A percentile compares a stretch with the other conserved stretches of the same genome.
These are phyloP conservation scores for Luffa aegyptiaca DNA, from an alignment of 306 rosid genomes.

Conservation along the genomic window DNA sequence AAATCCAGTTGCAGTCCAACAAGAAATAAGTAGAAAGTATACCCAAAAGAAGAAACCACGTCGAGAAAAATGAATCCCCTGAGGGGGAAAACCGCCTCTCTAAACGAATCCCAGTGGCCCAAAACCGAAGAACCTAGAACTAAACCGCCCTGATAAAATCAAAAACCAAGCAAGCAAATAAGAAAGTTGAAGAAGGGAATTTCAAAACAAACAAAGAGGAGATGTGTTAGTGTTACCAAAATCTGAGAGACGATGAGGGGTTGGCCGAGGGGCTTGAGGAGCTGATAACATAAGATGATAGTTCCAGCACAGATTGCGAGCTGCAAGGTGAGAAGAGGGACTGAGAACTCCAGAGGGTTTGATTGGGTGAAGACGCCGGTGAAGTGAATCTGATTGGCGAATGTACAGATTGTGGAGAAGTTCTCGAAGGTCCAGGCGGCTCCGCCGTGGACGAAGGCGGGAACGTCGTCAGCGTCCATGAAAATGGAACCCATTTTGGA, in stretches of 20 bases:
- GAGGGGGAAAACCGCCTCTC: conserved; percentile 8
- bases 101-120: conserved; percentile 1
- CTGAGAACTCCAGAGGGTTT: conserved; percentile 16
- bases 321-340: conserved; percentile 25
- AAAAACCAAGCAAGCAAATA: too few species aligned
- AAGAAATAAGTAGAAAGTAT: conserved; percentile 23
- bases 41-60: conserved; percentile 12
- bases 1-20: conserved; percentile 24
- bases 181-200: not conserved
- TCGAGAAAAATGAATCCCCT: conserved; percentile 25
- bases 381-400: not conserved
- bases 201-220: too few species aligned
- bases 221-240: conserved; percentile 11
- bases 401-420: conserved; percentile 12
- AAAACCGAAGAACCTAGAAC: conserved; percentile 24
- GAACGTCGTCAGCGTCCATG: conserved; percentile 8
- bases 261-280: conserved; percentile 26
- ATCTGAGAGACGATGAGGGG: conserved; percentile 20
- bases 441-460: not conserved
- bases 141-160: conserved; percentile 19
- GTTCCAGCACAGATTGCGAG: conserved; percentile 4
- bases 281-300: not conserved
- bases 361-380: not conserved
- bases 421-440: not conserved
- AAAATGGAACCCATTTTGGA: not conserved